Evolutionary conservation across 495 filamentous ascomycete genomes (phyloP), one percentile per base, ranked within the genome.

Genomic region (Aspergillus ostianus): DNA sequence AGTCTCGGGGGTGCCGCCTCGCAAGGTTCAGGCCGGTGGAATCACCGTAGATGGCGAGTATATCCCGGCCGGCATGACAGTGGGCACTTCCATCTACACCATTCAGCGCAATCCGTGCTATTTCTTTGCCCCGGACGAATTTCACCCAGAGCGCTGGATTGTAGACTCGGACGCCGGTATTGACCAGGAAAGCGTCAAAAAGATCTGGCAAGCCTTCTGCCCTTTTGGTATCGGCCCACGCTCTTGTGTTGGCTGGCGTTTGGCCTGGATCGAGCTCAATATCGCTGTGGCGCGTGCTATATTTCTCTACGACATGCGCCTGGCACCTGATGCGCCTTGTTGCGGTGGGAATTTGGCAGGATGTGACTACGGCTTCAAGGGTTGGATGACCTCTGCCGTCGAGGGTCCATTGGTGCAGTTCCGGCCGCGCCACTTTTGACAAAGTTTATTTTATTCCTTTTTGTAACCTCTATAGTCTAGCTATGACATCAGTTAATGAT

Each of bases 11-110:
- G 71, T 82, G 1, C 68, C 89, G 0, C 85, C 86, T 1, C 83
- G 89, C 41, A 76, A 83, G 61, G 87, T 91, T 6, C 76, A 86
- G 3, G 55, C 75, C 0, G 88, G 87, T 47, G 88, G 88, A 15
- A 72, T 81, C 5, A 76, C 70, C 18, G 77, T 91, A 53, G 82
- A 84, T 63, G 82, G 80, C 45, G 70, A 84, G 36, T 70, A 63
- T 59, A 68, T 89, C 21, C 84, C 86, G 4, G 74, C 66, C 0
- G 85, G 84, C 32, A 78, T 71, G 0, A 76, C 82, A 27, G 75
- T 88, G 47, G 84, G 84, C 47, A 79, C 79, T 0, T 77, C 84
- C 0, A 73, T 77, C 53, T 88, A 84, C 64, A 67, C 83, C 6
- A 73, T 87, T 63, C 83, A 86, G 36, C 83, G 83, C 65, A 83